Base-by-base conservation (phyloP, 1,139 yeast species). In the Suhomyces coccinellae region DNA sequence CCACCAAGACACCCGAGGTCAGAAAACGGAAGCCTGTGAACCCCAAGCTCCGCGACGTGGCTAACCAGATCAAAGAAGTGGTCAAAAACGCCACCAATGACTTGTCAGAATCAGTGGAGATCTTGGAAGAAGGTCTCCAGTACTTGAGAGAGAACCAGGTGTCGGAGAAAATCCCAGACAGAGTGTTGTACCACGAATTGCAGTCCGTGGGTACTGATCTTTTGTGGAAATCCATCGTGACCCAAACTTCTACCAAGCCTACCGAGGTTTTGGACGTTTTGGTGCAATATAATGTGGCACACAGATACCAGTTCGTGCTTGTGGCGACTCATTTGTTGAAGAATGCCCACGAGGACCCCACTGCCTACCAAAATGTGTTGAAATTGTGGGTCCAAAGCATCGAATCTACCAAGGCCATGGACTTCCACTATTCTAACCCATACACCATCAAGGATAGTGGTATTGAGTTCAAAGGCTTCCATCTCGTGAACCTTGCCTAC, bases 111-210 rank as follows among this genome's bases (percentile, higher is more conserved):
- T 56, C 70, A 16, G 52, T 65, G 24, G 73, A 66, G 33, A 71
- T 74, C 44, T 63, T 72, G 40, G 76, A 71, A 40, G 79, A 74
- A 53, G 79, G 77, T 2, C 56, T 73, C 33, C 52, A 66, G 28
- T 74, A 71, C 52, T 58, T 74, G 47, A 58, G 74, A 41, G 73
- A 71, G 38, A 61, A 73, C 45, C 73, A 72, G 52, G 52, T 44
- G 4, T 56, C 61, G 1, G 79, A 73, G 53, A 52, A 50, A 14
- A 69, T 74, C 44, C 46, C 50, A 8, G 52, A 52, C 44, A 36
- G 45, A 27, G 45, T 40, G 28, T 40, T 52, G 16, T 50, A 43
- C 33, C 46, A 48, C 22, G 47, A 47, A 17, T 71, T 71, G 57
- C 65, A 61, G 45, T 66, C 65, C 9, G 51, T 66, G 10, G 56